Conservation (phyloP, 805 yeast genomes). For the Pichia exigua region DNA sequence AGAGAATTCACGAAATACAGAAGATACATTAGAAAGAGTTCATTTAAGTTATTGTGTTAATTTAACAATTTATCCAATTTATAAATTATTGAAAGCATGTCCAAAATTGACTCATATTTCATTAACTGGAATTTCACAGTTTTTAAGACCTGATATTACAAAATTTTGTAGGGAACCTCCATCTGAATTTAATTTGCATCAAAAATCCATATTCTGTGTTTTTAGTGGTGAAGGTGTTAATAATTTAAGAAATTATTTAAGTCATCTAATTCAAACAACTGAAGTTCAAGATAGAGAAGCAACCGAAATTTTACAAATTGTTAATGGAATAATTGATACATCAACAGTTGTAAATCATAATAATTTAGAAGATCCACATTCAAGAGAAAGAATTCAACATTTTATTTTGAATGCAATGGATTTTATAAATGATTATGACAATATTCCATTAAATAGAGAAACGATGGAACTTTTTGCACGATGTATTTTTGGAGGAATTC, state of each 20-base stretch:
- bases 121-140: constrained; percentile 86
- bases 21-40: constrained; percentile 82
- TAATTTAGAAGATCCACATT: constrained; percentile 16
- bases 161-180: constrained; percentile 90
- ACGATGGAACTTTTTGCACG: constrained; percentile 25
- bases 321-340: constrained; percentile 22
- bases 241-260: constrained; percentile 63
- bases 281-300: constrained; percentile 27
- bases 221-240: constrained; percentile 87
- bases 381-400: constrained; percentile 20
- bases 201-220: constrained; percentile 81
- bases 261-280: constrained; percentile 25
- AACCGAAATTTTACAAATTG: constrained; percentile 25
- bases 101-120: constrained; percentile 86
- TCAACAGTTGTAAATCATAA: constrained; percentile 14
- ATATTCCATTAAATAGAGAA: constrained; percentile 17
- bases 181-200: constrained; percentile 80
- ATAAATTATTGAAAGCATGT: constrained; percentile 65
- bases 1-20: constrained; percentile 42
- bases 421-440: constrained; percentile 23
- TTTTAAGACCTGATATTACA: constrained; percentile 77
- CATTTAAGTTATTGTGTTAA: constrained; percentile 88
- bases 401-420: constrained; percentile 24
- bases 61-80: constrained; percentile 71
- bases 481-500: constrained; percentile 24